phyloP scores from a whole-genome alignment of 2,329 filamentous ascomycete species.

The Escovopsis weberi region DNA sequence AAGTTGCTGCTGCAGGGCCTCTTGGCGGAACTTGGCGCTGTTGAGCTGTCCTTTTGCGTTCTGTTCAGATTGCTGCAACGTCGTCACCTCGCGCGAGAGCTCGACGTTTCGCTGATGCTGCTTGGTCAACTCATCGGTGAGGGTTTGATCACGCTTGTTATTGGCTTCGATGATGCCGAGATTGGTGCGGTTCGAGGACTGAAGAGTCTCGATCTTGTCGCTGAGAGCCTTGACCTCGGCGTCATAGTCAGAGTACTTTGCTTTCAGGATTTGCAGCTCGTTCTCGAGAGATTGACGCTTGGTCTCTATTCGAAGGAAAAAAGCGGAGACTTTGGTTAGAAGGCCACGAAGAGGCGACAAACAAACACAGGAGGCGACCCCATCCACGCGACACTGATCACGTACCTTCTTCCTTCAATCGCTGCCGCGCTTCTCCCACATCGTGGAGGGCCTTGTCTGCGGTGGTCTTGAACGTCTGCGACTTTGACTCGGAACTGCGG shows the following conservation, averaged over 20 bases:
- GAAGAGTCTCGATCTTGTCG: conserved; percentile 71
- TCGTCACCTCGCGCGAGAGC: conserved; percentile 66
- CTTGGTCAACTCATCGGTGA: conserved; percentile 73
- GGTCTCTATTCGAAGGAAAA: conserved; percentile 43
- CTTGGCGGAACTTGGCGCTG: conserved; percentile 78
- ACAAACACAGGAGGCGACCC: not conserved
- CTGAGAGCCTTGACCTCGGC: conserved; percentile 64
- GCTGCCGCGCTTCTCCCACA: conserved; percentile 64
- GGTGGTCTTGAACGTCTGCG: conserved; percentile 65
- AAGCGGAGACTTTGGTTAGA: not conserved
- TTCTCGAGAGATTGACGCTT: conserved; percentile 61
- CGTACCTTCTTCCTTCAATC: conserved; percentile 70
- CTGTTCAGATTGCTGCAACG: conserved; percentile 73
- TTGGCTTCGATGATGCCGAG: conserved; percentile 82
- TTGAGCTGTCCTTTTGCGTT: conserved; percentile 65
- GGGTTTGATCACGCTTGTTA: conserved; percentile 67
- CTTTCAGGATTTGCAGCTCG: conserved; percentile 41
- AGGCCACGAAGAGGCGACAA: not conserved
- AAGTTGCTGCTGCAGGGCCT: conserved; percentile 79
- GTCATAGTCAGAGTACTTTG: conserved; percentile 6
- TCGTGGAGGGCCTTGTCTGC: conserved; percentile 76
- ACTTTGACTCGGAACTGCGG: conserved; percentile 67
- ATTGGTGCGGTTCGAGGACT: conserved; percentile 85
- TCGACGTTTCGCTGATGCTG: conserved; percentile 82
- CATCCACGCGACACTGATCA: not conserved